Evolutionary conservation across 75 land plant genomes (phyloP).

Genomic region (Gnetum montanum): DNA sequence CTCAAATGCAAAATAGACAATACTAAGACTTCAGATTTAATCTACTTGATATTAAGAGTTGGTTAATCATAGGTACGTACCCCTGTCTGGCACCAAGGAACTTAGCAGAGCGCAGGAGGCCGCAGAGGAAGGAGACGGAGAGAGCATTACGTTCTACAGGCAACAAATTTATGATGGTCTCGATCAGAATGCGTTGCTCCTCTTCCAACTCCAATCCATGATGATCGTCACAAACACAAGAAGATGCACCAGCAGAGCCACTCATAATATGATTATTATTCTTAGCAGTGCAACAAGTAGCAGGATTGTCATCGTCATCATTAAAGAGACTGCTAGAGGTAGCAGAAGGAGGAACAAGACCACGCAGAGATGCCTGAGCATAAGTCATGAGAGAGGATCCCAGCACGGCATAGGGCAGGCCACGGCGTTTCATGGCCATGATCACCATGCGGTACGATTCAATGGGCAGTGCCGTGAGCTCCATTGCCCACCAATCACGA

Average conservation of each 20-base stretch:
- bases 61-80: too few relatives aligned
- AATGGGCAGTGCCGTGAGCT: conserved; percentile 47
- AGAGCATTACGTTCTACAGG: conserved; percentile 40
- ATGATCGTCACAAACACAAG: too few relatives aligned
- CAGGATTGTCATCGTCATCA: background rate
- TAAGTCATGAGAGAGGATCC: conserved; percentile 57
- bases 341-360: conserved; percentile 20
- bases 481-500: conserved; percentile 75
- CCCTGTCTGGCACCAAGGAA: conserved; percentile 32
- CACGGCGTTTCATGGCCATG: conserved; percentile 51
- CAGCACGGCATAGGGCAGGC: conserved; percentile 36
- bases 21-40: too few relatives aligned
- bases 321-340: background rate
- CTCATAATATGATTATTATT: too few relatives aligned
- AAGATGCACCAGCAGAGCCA: background rate
- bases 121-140: conserved; percentile 66
- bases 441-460: conserved; percentile 48
- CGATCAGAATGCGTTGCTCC: conserved; percentile 53
- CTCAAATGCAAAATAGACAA: too few relatives aligned
- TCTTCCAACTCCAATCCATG: conserved; percentile 22
- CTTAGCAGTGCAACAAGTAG: background rate
- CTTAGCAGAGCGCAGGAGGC: conserved; percentile 80
- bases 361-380: conserved; percentile 55
- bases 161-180: conserved; percentile 46
- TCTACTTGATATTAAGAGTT: too few relatives aligned